Base-by-base conservation (phyloP, 495 filamentous ascomycete genomes). In the Neurospora cerealis region DNA sequence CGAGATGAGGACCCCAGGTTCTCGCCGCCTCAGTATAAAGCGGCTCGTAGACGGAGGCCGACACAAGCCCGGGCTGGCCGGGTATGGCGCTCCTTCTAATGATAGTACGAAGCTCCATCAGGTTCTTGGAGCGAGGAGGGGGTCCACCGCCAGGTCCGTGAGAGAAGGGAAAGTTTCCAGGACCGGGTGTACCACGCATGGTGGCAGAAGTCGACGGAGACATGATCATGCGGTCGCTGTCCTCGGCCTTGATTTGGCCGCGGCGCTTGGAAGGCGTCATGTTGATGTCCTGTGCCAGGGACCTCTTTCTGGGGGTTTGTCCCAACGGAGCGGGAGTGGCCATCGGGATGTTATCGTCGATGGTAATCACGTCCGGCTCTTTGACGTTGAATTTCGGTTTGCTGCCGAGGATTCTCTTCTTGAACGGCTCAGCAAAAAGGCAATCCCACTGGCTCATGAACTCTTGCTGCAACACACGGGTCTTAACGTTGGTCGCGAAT, bases 31-130 rank as follows among this genome's bases (percentile, higher is more conserved):
- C 79, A 0, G 79, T 73, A 37, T 77, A 85, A 0, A 87, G 74
- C 9, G 77, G 78, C 72, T 83, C 77, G 24, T 86, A 82, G 9
- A 87, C 85, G 24, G 78, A 78, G 11, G 78, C 72, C 0, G 83
- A 83, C 4, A 86, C 82, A 1, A 86, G 75, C 54, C 83, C 81
- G 6, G 84, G 85, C 74, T 85, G 82, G 4, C 85, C 85, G 10
- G 84, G 84, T 1, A 79, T 77, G 8, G 81, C 83, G 60, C 79
- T 81, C n/a, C 71, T 62, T 0, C 73, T 66, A 11, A 87, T 86
- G 8, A 85, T 72, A 0, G 70, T 54, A 0, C 83, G 81, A 32
- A 87, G 82, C 4, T 84, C 79, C 39, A 73, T 69, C 4, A 85
- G 73, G 32, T 73, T 80, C 32, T 73, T 72, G 9, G 72, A 72